Percentiles rank a stretch among this genome's conserved stretches.
Evolutionary conservation across 768 basidiomycete genomes (phyloP).

Genomic region (Tricholoma saponaceum): DNA sequence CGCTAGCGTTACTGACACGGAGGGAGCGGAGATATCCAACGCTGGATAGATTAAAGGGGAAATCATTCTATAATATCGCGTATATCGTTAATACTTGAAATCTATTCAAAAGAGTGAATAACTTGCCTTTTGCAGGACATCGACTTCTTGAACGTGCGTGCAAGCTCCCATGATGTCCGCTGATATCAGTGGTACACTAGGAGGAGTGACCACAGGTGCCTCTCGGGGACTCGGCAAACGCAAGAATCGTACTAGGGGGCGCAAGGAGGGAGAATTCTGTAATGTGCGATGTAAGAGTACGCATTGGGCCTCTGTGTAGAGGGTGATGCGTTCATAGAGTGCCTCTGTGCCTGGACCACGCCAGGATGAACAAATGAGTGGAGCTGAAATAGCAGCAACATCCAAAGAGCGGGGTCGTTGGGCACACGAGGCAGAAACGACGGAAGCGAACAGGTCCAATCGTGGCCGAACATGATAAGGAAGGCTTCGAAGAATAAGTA

Average conservation of each 20-base stretch:
- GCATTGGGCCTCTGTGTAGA: background rate
- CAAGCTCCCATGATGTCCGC: background rate
- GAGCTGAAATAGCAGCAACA: background rate
- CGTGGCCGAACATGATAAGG: background rate
- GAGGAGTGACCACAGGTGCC: background rate
- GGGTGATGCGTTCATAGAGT: background rate
- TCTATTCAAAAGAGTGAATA: background rate
- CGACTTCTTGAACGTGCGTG: background rate
- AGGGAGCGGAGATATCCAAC: background rate
- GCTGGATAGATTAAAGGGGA: background rate
- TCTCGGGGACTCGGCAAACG: background rate
- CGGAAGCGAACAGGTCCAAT: background rate
- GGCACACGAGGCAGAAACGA: background rate
- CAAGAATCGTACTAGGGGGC: background rate
- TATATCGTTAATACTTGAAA: background rate
- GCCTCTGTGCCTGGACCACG: background rate
- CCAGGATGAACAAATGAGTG: background rate
- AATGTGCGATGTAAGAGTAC: background rate
- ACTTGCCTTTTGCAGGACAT: background rate
- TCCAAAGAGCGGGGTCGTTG: background rate
- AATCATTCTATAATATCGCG: background rate
- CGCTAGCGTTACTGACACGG: background rate
- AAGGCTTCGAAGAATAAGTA: background rate
- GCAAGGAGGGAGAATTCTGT: background rate
- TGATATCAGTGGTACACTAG: background rate